phyloP scores from a whole-genome alignment of 1,284 basidiomycete genomes.

The Trichosporon sp. region DNA sequence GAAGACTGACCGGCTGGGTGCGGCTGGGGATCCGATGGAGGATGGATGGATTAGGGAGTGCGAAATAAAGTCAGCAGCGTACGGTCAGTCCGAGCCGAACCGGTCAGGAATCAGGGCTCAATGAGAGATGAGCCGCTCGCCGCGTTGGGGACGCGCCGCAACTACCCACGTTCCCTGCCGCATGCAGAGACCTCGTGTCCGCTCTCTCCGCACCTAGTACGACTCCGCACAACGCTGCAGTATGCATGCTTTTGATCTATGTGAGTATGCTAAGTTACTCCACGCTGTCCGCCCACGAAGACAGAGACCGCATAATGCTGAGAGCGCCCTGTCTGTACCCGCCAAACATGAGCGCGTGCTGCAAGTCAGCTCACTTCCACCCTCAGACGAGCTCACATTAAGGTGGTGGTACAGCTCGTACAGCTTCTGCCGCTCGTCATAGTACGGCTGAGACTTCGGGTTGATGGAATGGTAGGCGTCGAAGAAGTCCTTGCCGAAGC shows the following conservation, averaged over 20 bases:
- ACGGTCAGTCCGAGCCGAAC: too few relatives aligned
- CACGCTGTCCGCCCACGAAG: slow-evolving; percentile 29
- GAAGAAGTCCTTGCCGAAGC: slow-evolving; percentile 66
- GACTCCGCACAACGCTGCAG: not conserved
- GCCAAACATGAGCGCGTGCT: slow-evolving; percentile 47
- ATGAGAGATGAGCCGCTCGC: too few relatives aligned
- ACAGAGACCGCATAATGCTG: slow-evolving; percentile 37
- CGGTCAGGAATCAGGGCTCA: too few relatives aligned
- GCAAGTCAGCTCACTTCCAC: not conserved
- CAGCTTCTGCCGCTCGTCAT: slow-evolving; percentile 62
- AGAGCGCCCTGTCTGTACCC: slow-evolving; percentile 37
- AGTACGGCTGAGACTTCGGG: slow-evolving; percentile 68
- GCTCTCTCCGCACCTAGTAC: not conserved
- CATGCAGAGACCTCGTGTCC: not conserved
- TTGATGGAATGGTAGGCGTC: slow-evolving; percentile 63
- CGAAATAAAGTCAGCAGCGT: not conserved
- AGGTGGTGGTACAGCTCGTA: slow-evolving; percentile 85
- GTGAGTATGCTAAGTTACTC: not conserved
- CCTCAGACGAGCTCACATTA: slow-evolving; percentile 51
- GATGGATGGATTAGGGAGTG: not conserved
- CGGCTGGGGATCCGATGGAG: not conserved
- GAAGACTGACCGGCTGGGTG: too few relatives aligned
- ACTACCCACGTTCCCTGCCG: not conserved
- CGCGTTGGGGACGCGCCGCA: not conserved
- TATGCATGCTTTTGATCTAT: not conserved